phyloP scores from a whole-genome alignment of 139 green algal species.

The Bryopsis sp. region DNA sequence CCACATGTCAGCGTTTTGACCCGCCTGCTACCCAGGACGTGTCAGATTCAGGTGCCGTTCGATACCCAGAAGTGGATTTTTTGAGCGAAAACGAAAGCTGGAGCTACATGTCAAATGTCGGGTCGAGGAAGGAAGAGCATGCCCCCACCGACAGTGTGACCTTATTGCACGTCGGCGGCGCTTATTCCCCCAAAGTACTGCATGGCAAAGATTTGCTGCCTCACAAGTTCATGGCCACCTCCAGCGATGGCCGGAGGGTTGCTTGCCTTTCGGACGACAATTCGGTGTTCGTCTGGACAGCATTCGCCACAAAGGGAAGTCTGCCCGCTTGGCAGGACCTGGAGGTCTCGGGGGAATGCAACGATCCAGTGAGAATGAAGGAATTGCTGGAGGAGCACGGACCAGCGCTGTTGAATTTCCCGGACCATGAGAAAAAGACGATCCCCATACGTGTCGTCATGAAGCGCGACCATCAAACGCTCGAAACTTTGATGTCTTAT shows the following conservation, averaged over 20 bases:
- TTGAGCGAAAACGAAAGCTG: too few species aligned
- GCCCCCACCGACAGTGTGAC: not conserved
- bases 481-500: not conserved
- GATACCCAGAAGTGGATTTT: too few species aligned
- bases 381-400: not conserved
- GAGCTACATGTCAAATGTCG: too few species aligned
- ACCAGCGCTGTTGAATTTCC: conserved; percentile 10
- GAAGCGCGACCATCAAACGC: not conserved
- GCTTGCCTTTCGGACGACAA: not conserved
- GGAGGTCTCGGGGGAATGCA: not conserved
- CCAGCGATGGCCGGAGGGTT: conserved; percentile 8
- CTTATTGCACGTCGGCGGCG: not conserved
- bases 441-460: not conserved
- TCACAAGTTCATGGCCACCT: conserved; percentile 7
- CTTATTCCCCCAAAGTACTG: not conserved
- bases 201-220: not conserved
- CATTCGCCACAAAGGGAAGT: conserved; percentile 3
- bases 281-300: conserved; percentile 5
- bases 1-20: too few species aligned
- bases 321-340: conserved; percentile 1
- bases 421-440: not conserved
- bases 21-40: too few species aligned
- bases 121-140: too few species aligned
- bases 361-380: not conserved
- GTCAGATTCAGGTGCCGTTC: too few species aligned